phyloP scores from a whole-genome alignment of 192 early-diverging fungal genomes.

The Umbelopsis vinacea region DNA sequence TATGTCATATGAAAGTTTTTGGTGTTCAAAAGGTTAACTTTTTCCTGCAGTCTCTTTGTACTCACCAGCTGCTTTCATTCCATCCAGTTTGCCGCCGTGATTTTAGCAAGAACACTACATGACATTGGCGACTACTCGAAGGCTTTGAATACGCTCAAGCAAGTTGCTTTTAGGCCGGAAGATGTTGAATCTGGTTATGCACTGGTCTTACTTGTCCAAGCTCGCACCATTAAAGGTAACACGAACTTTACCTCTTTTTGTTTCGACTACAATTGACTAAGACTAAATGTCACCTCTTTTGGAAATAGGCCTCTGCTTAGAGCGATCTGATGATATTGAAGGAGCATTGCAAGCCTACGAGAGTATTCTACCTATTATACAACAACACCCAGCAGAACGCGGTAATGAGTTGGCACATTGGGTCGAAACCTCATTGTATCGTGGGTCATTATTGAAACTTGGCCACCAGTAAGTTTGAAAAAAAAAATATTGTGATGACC shows the following conservation, averaged over 20 bases:
- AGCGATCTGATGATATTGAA: constrained; percentile 46
- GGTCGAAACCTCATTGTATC: constrained; percentile 74
- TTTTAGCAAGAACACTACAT: constrained; percentile 66
- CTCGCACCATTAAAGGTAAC: constrained; percentile 63
- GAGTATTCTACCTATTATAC: constrained; percentile 43
- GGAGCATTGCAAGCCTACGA: constrained; percentile 59
- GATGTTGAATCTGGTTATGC: constrained; percentile 53
- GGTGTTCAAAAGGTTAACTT: neutral
- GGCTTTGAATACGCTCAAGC: constrained; percentile 44
- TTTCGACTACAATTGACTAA: constrained; percentile 8
- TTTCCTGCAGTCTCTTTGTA: neutral
- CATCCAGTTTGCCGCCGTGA: constrained; percentile 45
- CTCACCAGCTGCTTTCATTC: neutral
- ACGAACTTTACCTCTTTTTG: constrained; percentile 21
- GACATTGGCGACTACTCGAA: constrained; percentile 53
- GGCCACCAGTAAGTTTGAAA: constrained; percentile 48
- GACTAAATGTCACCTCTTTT: constrained; percentile 19
- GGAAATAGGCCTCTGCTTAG: constrained; percentile 52
- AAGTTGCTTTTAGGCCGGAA: constrained; percentile 41
- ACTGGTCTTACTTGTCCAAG: constrained; percentile 60
- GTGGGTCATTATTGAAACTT: constrained; percentile 55
- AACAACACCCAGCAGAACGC: constrained; percentile 44
- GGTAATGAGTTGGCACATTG: constrained; percentile 64
- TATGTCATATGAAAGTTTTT: constrained; percentile 13
- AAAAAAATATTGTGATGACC: neutral